Evolutionary conservation across 2,329 filamentous ascomycete species (phyloP).

Genomic region (Thelonectria olida): DNA sequence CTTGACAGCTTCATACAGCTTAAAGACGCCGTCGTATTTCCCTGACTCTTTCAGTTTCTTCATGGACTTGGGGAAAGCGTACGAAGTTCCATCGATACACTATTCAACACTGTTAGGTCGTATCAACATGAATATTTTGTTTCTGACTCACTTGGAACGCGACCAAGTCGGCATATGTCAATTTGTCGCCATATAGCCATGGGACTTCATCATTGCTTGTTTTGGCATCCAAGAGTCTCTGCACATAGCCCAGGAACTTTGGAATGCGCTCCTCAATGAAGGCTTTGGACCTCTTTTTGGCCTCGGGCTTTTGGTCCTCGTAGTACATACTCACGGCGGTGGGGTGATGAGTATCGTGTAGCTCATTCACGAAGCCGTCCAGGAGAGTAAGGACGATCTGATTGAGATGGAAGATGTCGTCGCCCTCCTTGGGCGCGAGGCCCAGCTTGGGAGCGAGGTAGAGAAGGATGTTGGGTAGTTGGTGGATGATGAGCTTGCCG

Average conservation of each 20-base stretch:
- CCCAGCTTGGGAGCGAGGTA: constrained; percentile 72
- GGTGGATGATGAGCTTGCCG: constrained; percentile 69
- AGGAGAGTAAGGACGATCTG: constrained; percentile 73
- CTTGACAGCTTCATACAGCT: constrained; percentile 70
- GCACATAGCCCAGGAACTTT: constrained; percentile 77
- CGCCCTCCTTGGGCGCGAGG: constrained; percentile 56
- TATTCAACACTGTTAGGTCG: constrained; percentile 34
- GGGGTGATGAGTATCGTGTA: constrained; percentile 82
- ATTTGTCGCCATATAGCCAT: constrained; percentile 70
- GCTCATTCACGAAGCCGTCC: constrained; percentile 75
- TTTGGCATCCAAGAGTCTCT: constrained; percentile 68
- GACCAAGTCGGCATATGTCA: constrained; percentile 79
- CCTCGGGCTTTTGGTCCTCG: constrained; percentile 78
- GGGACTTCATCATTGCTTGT: constrained; percentile 64
- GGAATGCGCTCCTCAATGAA: constrained; percentile 72
- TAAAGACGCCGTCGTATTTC: constrained; percentile 70
- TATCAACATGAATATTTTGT: background rate
- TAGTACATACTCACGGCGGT: constrained; percentile 69
- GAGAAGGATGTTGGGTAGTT: constrained; percentile 77
- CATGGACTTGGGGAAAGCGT: constrained; percentile 76
- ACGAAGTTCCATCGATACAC: constrained; percentile 66
- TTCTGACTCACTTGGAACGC: constrained; percentile 70
- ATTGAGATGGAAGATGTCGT: constrained; percentile 66
- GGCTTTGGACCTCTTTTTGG: constrained; percentile 63
- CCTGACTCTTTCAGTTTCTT: constrained; percentile 61